Evolutionary conservation across 2,329 filamentous ascomycete genomes (phyloP).

Genomic region (Penicillium sp.): DNA sequence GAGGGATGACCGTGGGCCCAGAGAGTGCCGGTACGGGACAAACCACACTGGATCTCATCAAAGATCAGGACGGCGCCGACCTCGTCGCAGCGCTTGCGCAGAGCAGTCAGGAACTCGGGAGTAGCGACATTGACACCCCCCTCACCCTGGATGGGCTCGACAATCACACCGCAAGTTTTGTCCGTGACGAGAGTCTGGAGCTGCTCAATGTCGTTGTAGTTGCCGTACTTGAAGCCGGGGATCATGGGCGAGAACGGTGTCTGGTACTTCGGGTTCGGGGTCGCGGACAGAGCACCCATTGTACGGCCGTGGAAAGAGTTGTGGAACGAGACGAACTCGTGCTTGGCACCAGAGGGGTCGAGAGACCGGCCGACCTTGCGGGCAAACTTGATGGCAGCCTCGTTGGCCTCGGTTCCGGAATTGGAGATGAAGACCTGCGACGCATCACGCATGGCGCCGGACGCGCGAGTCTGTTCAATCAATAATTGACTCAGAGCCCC

Average conservation of each 20-base stretch:
- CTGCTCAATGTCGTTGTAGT: conserved; percentile 74
- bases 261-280: conserved; percentile 97
- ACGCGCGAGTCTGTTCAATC: conserved; percentile 74
- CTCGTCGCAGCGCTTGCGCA: conserved; percentile 80
- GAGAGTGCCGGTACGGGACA: conserved; percentile 79
- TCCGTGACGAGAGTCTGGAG: conserved; percentile 75
- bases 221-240: conserved; percentile 84
- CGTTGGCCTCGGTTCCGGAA: conserved; percentile 94
- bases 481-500: conserved; percentile 83
- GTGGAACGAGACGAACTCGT: conserved; percentile 85
- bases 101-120: conserved; percentile 76
- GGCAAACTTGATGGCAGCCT: conserved; percentile 95
- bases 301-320: conserved; percentile 95
- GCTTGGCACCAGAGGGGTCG: conserved; percentile 69
- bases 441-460: conserved; percentile 78
- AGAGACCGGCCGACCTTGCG: conserved; percentile 80
- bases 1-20: conserved; percentile 84
- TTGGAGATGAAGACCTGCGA: conserved; percentile 89
- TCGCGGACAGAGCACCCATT: conserved; percentile 92
- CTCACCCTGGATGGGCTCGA: conserved; percentile 97
- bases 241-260: conserved; percentile 93
- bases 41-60: conserved; percentile 95
- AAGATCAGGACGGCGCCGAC: conserved; percentile 88
- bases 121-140: conserved; percentile 84
- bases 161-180: conserved; percentile 86